These are phyloP conservation scores for Botrytis paeoniae DNA, from an alignment of 2,329 filamentous ascomycete species.

Conservation along the genomic window DNA sequence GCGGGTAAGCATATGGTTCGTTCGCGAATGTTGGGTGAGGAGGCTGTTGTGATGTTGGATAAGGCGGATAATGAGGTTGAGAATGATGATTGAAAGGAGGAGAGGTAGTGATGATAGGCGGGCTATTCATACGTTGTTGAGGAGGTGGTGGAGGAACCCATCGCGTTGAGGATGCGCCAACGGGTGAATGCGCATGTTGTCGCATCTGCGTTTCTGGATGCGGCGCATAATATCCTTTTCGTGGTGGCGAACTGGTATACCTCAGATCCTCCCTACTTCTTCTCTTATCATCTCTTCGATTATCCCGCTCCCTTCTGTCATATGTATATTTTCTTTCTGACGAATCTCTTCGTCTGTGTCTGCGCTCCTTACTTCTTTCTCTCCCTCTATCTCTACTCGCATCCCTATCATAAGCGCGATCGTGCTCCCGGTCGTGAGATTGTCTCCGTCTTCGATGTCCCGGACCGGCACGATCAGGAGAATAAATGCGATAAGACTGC, in stretches of 20 bases:
- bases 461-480: conserved; percentile 16
- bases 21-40: conserved; percentile 13
- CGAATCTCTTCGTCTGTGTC: conserved; percentile 9
- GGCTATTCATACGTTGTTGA: conserved; percentile 7
- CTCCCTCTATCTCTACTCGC: neutral
- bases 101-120: neutral
- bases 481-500: conserved; percentile 21
- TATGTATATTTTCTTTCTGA: conserved; percentile 8
- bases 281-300: conserved; percentile 10
- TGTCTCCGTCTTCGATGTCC: conserved; percentile 10
- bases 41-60: neutral
- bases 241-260: conserved; percentile 1
- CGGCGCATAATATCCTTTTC: conserved; percentile 2
- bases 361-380: conserved; percentile 11
- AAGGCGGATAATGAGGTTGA: neutral
- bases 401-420: neutral
- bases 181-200: neutral
- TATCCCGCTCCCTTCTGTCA: conserved; percentile 2
- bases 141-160: conserved; percentile 18
- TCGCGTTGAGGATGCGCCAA: neutral
- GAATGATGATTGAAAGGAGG: neutral
- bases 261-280: conserved; percentile 16
- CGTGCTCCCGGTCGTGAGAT: conserved; percentile 1
- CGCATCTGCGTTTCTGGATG: neutral
- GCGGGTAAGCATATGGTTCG: conserved; percentile 16